phyloP scores from a whole-genome alignment of 202 grass and related monocot genomes.

The Elaeis oleifera region DNA sequence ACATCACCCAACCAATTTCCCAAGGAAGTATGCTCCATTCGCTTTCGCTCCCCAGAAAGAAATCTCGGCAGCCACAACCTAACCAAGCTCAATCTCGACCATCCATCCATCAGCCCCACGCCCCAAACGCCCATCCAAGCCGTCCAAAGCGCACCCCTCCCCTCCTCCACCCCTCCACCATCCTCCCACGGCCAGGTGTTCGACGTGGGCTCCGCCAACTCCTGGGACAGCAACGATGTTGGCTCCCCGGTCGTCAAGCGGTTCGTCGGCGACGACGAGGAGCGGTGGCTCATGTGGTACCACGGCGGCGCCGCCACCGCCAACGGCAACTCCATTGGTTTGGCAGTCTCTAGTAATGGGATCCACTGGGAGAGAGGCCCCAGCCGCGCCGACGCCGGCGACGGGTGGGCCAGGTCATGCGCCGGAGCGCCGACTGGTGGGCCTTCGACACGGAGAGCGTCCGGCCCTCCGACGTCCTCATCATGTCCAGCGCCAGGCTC shows the following conservation, averaged over 20 bases:
- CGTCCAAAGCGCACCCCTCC: neutral
- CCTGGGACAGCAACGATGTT: conserved; percentile 21
- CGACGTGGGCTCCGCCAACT: conserved; percentile 9
- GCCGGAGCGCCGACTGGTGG: conserved; percentile 63
- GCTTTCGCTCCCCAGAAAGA: too few species aligned
- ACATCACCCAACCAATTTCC: too few species aligned
- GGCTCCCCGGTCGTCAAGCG: conserved; percentile 62
- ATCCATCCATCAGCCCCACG: conserved; percentile 10
- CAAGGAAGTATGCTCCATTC: too few species aligned
- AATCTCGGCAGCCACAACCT: too few species aligned
- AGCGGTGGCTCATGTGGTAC: conserved; percentile 84
- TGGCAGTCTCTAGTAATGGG: conserved; percentile 54
- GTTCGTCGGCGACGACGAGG: conserved; percentile 26
- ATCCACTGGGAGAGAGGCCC: conserved; percentile 45
- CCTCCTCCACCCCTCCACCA: neutral
- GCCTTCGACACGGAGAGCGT: conserved; percentile 56
- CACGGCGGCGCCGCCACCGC: neutral
- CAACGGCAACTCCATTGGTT: conserved; percentile 28
- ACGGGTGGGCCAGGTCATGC: conserved; percentile 30
- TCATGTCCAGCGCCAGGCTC: conserved; percentile 43
- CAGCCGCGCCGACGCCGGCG: neutral
- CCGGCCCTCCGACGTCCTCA: conserved; percentile 59
- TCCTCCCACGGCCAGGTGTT: conserved; percentile 41
- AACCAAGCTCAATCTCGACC: too few species aligned
- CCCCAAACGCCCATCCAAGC: conserved; percentile 1